These are phyloP conservation scores for Tolypocladium paradoxum DNA, from an alignment of 2,329 filamentous ascomycete species.

Conservation along the genomic window DNA sequence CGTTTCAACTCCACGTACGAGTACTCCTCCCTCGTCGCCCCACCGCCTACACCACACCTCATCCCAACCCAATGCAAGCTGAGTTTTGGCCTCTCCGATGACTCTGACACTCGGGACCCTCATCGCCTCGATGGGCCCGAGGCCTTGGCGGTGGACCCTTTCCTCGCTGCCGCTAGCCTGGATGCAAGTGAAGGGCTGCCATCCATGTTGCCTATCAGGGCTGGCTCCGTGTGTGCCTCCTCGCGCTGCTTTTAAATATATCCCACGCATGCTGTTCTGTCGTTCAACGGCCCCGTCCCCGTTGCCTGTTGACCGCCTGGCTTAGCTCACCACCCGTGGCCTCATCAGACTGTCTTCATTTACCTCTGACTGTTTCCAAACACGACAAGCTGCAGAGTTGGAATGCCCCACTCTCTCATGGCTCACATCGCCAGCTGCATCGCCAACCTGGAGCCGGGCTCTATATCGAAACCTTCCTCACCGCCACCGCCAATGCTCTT, in stretches of 20 bases:
- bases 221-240: neutral
- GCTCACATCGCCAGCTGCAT: constrained; percentile 53
- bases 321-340: neutral
- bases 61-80: constrained; percentile 4
- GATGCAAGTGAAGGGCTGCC: constrained; percentile 1
- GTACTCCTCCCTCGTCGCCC: neutral
- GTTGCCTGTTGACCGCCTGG: neutral
- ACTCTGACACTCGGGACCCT: constrained; percentile 5
- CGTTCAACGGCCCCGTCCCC: neutral
- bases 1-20: neutral
- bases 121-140: constrained; percentile 2
- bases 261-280: neutral
- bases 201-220: neutral
- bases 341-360: neutral
- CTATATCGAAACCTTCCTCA: constrained; percentile 41
- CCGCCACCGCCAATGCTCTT: constrained; percentile 33
- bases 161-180: neutral
- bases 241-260: constrained; percentile 1
- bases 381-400: neutral
- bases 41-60: constrained; percentile 1
- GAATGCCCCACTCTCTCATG: constrained; percentile 26
- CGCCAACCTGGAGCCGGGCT: constrained; percentile 34
- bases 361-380: neutral
- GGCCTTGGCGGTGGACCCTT: constrained; percentile 1
- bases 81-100: constrained; percentile 5